Percentiles rank a stretch among this genome's conserved stretches.
These are phyloP conservation scores for Capsicum rhomboideum DNA, from an alignment of 257 asterid genomes.

Conservation along the genomic window DNA sequence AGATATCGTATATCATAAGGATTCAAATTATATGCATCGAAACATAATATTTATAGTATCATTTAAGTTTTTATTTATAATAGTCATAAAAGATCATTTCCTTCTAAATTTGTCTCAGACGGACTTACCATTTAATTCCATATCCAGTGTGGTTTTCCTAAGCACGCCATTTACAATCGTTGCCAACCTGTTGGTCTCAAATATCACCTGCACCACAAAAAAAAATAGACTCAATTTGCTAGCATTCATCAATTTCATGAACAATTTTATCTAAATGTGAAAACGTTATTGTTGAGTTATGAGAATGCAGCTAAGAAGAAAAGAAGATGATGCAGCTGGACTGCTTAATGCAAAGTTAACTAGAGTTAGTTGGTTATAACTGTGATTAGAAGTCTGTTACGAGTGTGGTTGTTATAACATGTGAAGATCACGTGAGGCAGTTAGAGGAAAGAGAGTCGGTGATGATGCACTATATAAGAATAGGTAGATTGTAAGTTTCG, in stretches of 20 bases:
- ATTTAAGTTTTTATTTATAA: background rate
- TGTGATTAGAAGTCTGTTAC: too few species aligned
- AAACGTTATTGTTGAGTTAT: too few species aligned
- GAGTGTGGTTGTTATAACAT: too few species aligned
- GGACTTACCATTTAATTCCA: slow-evolving; percentile 46
- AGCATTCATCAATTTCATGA: background rate
- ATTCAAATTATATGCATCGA: background rate
- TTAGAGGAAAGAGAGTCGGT: too few species aligned
- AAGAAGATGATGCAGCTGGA: too few species aligned
- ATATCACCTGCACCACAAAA: slow-evolving; percentile 32
- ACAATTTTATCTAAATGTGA: background rate
- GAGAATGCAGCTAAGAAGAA: too few species aligned
- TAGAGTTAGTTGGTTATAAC: too few species aligned
- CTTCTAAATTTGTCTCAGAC: background rate
- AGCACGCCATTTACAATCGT: slow-evolving; percentile 57
- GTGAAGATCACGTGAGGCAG: too few species aligned
- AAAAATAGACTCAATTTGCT: background rate
- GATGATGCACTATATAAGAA: too few species aligned
- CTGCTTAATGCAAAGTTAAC: too few species aligned
- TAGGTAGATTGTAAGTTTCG: too few species aligned
- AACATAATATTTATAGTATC: background rate
- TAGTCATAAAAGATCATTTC: too few species aligned
- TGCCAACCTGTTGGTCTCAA: slow-evolving; percentile 61
- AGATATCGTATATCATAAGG: background rate
- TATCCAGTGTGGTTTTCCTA: slow-evolving; percentile 57